Base-by-base conservation (phyloP, 2,329 filamentous ascomycete genomes). In the Colletotrichum magnum region DNA sequence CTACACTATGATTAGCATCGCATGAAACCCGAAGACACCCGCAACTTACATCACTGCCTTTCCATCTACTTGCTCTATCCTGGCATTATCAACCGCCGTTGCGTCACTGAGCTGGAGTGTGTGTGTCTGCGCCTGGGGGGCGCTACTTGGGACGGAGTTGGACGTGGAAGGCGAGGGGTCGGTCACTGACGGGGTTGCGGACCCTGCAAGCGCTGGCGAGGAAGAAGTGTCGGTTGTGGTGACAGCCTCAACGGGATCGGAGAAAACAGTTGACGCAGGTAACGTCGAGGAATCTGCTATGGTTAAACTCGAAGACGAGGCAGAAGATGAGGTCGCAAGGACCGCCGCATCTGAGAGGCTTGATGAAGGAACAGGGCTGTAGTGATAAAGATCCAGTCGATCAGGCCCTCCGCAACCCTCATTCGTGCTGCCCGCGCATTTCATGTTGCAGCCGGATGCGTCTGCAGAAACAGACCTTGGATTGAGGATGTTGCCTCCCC, bases 341-440 rank as follows among this genome's bases (percentile, higher is more conserved):
- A 4, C 7, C 7, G 32, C 32, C 32, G 32, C 32, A 36, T 7
- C 2, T 10, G 32, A 36, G 7, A 36, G 32, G 32, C 32, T 36
- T 36, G 32, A 36, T 15, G 50, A 63, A 6, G 50, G 48, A 15
- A 18, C 52, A 0, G 59, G 52, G 50, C 59, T 56, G 51, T 32
- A 77, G 70, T 74, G 74, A 72, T 84, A 83, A n/a, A 84, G 65
- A 64, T 82, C 83, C 28, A 83, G 73, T 48, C 76, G 81, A 60
- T 76, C 74, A 4, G 75, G 71, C 6, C 82, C 83, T 45, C 82
- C 82, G 67, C 82, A 84, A 67, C 76, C 75, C 61, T 84, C 81
- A 28, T 74, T 79, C 39, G 72, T 72, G 73, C 83, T 81, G 68
- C 80, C 82, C 43, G 79, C 81, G 75, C 83, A 84, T 36, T 76